Percentiles rank a stretch among this genome's conserved stretches.
Evolutionary conservation across 495 filamentous ascomycete genomes (phyloP).

Genomic region (Cercophora samala): DNA sequence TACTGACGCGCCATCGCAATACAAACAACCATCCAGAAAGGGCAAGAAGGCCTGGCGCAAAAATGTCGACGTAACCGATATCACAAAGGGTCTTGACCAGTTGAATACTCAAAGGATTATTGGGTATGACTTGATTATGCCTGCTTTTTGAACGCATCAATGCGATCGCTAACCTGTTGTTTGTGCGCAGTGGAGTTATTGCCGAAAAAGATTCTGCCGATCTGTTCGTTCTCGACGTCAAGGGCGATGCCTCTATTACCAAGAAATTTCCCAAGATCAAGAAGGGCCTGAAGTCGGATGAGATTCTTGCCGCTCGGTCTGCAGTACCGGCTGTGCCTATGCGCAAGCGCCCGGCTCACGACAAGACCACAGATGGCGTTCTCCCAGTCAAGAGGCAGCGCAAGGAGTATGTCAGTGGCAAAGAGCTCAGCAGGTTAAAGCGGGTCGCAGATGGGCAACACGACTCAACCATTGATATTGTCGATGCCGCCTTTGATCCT

Average conservation of each 20-base stretch:
- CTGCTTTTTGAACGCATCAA: background rate
- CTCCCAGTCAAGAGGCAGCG: conserved; percentile 68
- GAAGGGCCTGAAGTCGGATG: conserved; percentile 79
- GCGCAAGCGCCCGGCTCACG: conserved; percentile 63
- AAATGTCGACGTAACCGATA: conserved; percentile 86
- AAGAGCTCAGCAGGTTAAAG: conserved; percentile 73
- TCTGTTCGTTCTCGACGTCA: conserved; percentile 73
- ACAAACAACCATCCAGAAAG: conserved; percentile 87
- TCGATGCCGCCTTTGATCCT: conserved; percentile 65
- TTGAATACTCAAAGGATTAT: conserved; percentile 83
- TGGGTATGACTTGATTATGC: conserved; percentile 56
- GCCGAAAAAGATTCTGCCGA: conserved; percentile 71
- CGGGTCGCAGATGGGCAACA: conserved; percentile 71
- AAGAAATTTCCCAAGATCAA: conserved; percentile 56
- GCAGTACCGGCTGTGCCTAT: conserved; percentile 71
- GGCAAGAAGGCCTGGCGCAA: conserved; percentile 99
- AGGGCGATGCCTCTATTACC: conserved; percentile 25
- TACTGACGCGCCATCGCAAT: conserved; percentile 48
- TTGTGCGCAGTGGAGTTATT: conserved; percentile 64
- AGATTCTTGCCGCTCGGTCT: conserved; percentile 83
- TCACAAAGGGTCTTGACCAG: conserved; percentile 77
- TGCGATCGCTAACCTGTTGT: background rate
- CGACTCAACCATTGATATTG: conserved; percentile 51
- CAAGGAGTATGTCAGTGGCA: conserved; percentile 71
- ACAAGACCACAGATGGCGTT: conserved; percentile 59